Evolutionary conservation across 2,329 filamentous ascomycete species (phyloP), one percentile per base, ranked within the genome.

Genomic region (Monilinia fructicola): DNA sequence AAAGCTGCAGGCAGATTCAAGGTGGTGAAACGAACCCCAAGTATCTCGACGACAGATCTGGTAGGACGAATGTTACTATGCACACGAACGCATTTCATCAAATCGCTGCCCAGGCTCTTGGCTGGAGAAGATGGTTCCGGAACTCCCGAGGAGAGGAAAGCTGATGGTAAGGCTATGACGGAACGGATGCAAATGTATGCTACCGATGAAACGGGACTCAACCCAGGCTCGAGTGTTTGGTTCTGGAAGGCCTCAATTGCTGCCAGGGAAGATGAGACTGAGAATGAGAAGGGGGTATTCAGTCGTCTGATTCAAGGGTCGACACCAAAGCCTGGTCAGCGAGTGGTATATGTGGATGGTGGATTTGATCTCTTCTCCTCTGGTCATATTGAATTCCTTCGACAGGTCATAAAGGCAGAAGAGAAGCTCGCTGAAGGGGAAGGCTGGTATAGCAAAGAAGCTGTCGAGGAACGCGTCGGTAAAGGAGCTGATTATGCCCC

Each of bases 361-460:
- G 95, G 94, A 0, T 99, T 96, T 78, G 95, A 99, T 76, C 84
- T 99, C 28, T 99, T 99, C 79, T 97, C 92, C 0, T 96, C 92
- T 59, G 95, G 95, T 0, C 95, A 99, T 77, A 98, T 99, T 73
- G 93, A 96, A 77, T 99, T 99, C 73, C 83, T 99, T 65, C 87
- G 90, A 56, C 84, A 86, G 52, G 94, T 99, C 3, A 83, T 89
- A 11, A 81, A 89, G 70, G 82, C 84, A 0, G 94, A 98, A 78
- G 87, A 92, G 73, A 82, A 85, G 65, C 81, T 88, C 60, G 93
- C 89, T 6, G 81, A 80, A 56, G 77, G 84, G 55, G 84, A 86
- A 5, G 91, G 90, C 9, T 97, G 93, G 92, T 93, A 89, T 75
- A 83, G 84, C 1, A 81, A 88, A 55, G 84, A 88, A 67, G 85